Percentiles rank a stretch among this genome's conserved stretches.
Evolutionary conservation across 805 yeast genomes (phyloP).

Genomic region (Candida broadrunensis): DNA sequence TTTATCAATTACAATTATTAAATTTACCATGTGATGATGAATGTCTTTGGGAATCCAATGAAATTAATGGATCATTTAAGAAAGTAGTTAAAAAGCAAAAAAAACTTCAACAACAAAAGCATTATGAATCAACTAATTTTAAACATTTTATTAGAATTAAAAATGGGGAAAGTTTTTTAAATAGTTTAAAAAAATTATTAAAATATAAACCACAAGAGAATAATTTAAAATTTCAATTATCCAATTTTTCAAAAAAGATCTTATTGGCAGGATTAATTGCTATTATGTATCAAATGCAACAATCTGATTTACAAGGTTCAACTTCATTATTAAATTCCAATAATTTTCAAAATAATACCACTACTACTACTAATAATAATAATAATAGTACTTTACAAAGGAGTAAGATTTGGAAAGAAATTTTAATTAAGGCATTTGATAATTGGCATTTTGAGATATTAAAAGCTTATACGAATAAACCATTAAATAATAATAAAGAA

Average conservation of each 20-base stretch:
- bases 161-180: conserved; percentile 42
- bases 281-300: conserved; percentile 28
- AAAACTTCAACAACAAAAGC: conserved; percentile 17
- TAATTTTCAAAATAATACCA: conserved; percentile 9
- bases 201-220: conserved; percentile 35
- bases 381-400: too few species aligned
- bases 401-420: conserved; percentile 65
- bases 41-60: conserved; percentile 36
- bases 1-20: conserved; percentile 37
- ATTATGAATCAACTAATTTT: too few species aligned
- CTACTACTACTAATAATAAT: too few species aligned
- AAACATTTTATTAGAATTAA: conserved; percentile 8
- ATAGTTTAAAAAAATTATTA: conserved; percentile 55
- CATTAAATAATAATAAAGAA: neutral
- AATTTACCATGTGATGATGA: conserved; percentile 42
- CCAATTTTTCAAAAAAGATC: conserved; percentile 63
- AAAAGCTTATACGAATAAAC: neutral
- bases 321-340: conserved; percentile 25
- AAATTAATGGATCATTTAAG: conserved; percentile 36
- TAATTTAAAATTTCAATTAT: conserved; percentile 8
- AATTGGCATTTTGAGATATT: conserved; percentile 18
- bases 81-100: conserved; percentile 36
- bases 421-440: conserved; percentile 66
- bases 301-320: conserved; percentile 42
- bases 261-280: conserved; percentile 25